Evolutionary conservation across 768 basidiomycete genomes (phyloP).

Genomic region (Russula sp.): DNA sequence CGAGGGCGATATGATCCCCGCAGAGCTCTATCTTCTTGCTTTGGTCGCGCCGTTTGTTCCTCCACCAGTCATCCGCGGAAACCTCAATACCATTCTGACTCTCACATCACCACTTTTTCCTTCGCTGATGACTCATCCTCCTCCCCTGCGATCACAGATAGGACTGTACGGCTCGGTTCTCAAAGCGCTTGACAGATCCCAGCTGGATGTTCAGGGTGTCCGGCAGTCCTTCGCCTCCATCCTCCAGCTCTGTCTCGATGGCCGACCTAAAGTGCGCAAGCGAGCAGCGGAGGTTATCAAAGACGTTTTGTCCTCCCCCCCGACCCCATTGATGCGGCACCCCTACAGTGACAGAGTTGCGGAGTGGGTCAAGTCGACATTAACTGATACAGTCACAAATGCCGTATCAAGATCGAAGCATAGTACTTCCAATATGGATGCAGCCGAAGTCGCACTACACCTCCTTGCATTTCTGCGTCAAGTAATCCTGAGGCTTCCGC

Average conservation of each 20-base stretch:
- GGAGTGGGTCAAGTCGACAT: constrained; percentile 68
- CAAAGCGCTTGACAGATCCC: constrained; percentile 63
- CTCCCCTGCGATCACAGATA: constrained; percentile 83
- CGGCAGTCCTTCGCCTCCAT: constrained; percentile 85
- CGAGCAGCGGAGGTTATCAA: constrained; percentile 83
- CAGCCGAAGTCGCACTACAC: constrained; percentile 74
- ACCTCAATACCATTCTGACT: constrained; percentile 66
- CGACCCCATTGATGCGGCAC: constrained; percentile 72
- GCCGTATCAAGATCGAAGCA: constrained; percentile 60
- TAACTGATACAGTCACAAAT: constrained; percentile 62
- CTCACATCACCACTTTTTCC: constrained; percentile 81
- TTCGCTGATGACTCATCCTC: constrained; percentile 57
- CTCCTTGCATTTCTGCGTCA: constrained; percentile 69
- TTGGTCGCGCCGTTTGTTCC: constrained; percentile 76
- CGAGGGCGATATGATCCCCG: constrained; percentile 77
- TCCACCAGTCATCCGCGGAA: constrained; percentile 72
- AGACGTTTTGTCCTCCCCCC: constrained; percentile 72
- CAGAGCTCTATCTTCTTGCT: constrained; percentile 80
- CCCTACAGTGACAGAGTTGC: constrained; percentile 82
- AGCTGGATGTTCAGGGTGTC: constrained; percentile 63
- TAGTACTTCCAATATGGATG: constrained; percentile 52
- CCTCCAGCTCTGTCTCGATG: constrained; percentile 79
- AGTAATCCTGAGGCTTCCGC: constrained; percentile 56
- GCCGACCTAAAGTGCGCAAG: constrained; percentile 90
- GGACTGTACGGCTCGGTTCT: constrained; percentile 70